Evolutionary conservation across 169 alveolate genomes (phyloP), one percentile per base, ranked within the genome.

Genomic region (Plasmodium gaboni): DNA sequence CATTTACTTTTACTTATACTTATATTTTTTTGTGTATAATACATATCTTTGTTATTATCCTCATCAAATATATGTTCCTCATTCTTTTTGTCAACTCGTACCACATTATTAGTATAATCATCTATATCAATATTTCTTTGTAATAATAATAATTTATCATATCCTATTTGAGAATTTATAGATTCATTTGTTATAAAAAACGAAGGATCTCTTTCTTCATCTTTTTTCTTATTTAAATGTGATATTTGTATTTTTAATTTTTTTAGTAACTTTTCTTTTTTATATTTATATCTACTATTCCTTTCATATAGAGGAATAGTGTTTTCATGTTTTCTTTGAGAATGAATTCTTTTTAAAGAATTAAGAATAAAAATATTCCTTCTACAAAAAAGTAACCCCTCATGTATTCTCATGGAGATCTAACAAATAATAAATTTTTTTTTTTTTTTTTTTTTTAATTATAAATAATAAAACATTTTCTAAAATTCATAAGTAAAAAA

Each of bases 281-380:
- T 83, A 70, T 68, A 83, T 28, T 83, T 83, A 44, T 42, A 48
- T 24, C 91, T n/a, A 83, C 91, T 83, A 17, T 53, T 83, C 19
- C 91, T 83, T 61, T 83, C 91, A 61, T 83, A 83, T 4, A 83
- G 85, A 2, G 91, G 91, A n/a, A 83, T 50, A 10, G 50, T 48
- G 32, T 83, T 44, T 26, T 69, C 91, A 6, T 38, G 8, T 55
- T 57, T 68, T 17, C 67, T 1, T 17, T 55, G 8, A 55, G 17
- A 55, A 6, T 55, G 15, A 55, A 55, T 38, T 26, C 5, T 38
- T 19, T 17, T 22, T 51, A n/a, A n/a, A n/a, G 3, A 28, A 13
- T 10, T 26, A 19, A 64, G 38, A 38, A 38, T 38, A 38, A 60
- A 60, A 19, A 8, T 1, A n/a, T 53, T 53, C 63, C 63, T 17